Percentiles rank a stretch among this genome's conserved stretches.
Conservation (phyloP, 495 filamentous ascomycete species). For the Bryoglossum gracile region DNA sequence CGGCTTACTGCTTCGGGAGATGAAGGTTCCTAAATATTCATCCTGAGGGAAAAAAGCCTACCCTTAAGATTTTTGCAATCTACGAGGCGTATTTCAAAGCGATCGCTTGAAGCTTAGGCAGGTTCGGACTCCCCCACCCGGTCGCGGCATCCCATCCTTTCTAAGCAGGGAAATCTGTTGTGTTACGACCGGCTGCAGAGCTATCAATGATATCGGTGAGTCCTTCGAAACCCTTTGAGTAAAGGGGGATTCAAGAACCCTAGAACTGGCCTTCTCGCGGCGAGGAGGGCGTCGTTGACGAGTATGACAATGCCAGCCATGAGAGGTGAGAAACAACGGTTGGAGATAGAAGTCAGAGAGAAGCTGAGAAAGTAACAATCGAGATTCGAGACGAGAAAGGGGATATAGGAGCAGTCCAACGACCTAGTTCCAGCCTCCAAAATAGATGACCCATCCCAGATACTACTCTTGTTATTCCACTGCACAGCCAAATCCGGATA, state of each 20-base stretch:
- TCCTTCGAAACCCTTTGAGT: constrained; percentile 43
- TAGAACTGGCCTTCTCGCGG: constrained; percentile 45
- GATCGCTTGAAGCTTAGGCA: too few species aligned
- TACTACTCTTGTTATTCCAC: constrained; percentile 36
- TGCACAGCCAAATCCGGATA: constrained; percentile 68
- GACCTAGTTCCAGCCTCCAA: constrained; percentile 35
- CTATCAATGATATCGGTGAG: constrained; percentile 54
- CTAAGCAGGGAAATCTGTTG: constrained; percentile 43
- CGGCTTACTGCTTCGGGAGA: too few species aligned
- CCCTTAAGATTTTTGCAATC: too few species aligned
- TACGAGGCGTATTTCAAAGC: too few species aligned
- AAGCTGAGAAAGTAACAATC: not conserved
- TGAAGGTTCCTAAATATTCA: too few species aligned
- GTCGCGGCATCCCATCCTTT: constrained; percentile 61
- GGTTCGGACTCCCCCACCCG: constrained; percentile 52
- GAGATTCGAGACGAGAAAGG: not conserved
- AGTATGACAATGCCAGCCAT: constrained; percentile 42
- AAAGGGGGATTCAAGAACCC: constrained; percentile 58
- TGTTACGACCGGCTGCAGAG: constrained; percentile 37
- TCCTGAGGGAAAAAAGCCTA: too few species aligned
- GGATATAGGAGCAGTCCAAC: not conserved
- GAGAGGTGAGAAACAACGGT: constrained; percentile 27
- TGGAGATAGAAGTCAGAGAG: not conserved
- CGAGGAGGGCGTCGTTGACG: constrained; percentile 53
- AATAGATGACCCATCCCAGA: constrained; percentile 34